Evolutionary conservation across 2,329 filamentous ascomycete genomes (phyloP), one percentile per base, ranked within the genome.

Genomic region (Exserohilum turcica): DNA sequence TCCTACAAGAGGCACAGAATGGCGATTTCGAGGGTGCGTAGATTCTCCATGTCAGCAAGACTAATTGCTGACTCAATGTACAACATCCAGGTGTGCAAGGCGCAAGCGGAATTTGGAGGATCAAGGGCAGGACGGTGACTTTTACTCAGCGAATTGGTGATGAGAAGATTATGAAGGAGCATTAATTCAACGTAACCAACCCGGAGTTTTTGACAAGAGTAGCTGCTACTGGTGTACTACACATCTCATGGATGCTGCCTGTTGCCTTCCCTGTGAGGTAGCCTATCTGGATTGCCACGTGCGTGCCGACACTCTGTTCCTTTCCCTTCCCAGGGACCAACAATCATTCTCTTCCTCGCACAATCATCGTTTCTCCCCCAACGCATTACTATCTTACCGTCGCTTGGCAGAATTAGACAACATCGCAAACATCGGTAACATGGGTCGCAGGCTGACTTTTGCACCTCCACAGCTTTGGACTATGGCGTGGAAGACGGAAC

Each of bases 51-150:
- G 2, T 1, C 5, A 33, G 7, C 13, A 15, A 35, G 7, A 9
- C 12, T 24, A 35, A 12, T n/a, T 12, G 28, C 40, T 44, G 12
- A 44, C 15, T 27, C 4, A 19, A 16, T 3, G 9, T 3, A 2
- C 3, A 33, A 16, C 12, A 16, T 6, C 6, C 16, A 44, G 42
- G 42, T 10, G 65, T 72, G 31, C 63, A 63, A 21, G 75, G 75
- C 10, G 73, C 74, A 24, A 74, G 70, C 42, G 76, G 76, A 0
- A 52, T 70, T 13, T 79, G 77, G 77, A 61, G 72, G 48, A 74
- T 79, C 27, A 63, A 54, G 29, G 69, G 60, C 44, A 59, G 77
- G 27, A 70, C 63, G 27, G 73, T 77, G 21, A 61, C 57, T 2
- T 78, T 78, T 36, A 76, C 74, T 47, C 65, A 66, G 21, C 58